Percentiles rank a stretch among this genome's conserved stretches.
phyloP scores from a whole-genome alignment of 768 basidiomycete species.

The Trichaptum fuscoviolaceum region DNA sequence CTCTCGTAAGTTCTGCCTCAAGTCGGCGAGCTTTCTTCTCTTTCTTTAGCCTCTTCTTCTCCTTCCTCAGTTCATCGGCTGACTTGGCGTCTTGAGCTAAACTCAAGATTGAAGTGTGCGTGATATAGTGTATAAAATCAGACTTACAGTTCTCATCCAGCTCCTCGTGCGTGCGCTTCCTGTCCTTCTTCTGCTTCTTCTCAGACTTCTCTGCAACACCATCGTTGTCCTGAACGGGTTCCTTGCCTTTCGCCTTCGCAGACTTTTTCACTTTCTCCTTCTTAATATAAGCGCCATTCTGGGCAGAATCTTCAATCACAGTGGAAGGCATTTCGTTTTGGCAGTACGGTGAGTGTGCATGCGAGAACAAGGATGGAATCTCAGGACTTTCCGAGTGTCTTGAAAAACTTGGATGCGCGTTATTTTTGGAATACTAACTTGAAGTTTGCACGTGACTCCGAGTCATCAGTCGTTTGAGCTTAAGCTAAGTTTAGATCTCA shows the following conservation, averaged over 20 bases:
- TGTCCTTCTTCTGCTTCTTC: conserved; percentile 10
- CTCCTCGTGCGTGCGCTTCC: conserved; percentile 2
- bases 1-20: neutral
- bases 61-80: conserved; percentile 8
- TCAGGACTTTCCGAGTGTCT: too few species aligned
- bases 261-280: neutral
- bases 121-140: neutral
- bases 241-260: neutral
- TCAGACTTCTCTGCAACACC: conserved; percentile 6
- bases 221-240: conserved; percentile 1
- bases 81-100: neutral
- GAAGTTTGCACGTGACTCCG: too few species aligned
- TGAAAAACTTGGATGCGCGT: too few species aligned
- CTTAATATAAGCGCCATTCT: neutral
- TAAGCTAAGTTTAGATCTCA: too few species aligned
- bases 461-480: too few species aligned
- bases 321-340: too few species aligned
- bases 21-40: conserved; percentile 8
- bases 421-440: too few species aligned
- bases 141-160: neutral
- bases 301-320: too few species aligned
- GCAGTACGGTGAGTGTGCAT: too few species aligned
- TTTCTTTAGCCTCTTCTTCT: conserved; percentile 9
- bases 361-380: too few species aligned
- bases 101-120: neutral